phyloP scores from a whole-genome alignment of 1,284 basidiomycete genomes.

The Exsudoporus floridanus region DNA sequence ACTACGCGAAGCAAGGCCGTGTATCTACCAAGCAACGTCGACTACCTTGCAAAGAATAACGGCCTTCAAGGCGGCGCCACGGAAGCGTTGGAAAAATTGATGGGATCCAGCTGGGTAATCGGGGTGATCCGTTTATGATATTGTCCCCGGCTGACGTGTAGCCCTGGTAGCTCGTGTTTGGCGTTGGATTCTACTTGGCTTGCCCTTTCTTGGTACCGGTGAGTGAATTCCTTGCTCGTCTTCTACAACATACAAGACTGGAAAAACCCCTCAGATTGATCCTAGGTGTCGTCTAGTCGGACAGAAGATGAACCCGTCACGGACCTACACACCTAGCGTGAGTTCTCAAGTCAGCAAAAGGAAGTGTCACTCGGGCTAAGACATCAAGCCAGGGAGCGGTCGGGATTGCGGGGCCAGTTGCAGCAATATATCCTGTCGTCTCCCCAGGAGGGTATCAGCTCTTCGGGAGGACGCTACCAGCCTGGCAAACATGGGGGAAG shows the following conservation, averaged over 20 bases:
- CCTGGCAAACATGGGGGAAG: slow-evolving; percentile 63
- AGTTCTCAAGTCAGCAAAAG: slow-evolving; percentile 8
- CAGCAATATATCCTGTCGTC: slow-evolving; percentile 66
- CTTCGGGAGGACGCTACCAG: slow-evolving; percentile 56
- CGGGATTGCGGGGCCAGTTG: slow-evolving; percentile 59
- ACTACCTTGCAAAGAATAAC: slow-evolving; percentile 66
- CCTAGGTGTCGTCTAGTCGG: slow-evolving; percentile 58
- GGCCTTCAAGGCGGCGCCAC: slow-evolving; percentile 46
- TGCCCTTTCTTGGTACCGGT: slow-evolving; percentile 63
- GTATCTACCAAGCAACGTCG: slow-evolving; percentile 68
- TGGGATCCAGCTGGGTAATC: slow-evolving; percentile 50
- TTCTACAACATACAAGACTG: background rate
- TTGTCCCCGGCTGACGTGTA: background rate
- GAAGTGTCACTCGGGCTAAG: background rate
- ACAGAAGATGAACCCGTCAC: slow-evolving; percentile 66
- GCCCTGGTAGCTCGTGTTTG: slow-evolving; percentile 52
- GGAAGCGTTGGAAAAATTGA: slow-evolving; percentile 47
- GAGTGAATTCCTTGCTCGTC: slow-evolving; percentile 16
- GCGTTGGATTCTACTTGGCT: slow-evolving; percentile 61
- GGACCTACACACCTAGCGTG: slow-evolving; percentile 59
- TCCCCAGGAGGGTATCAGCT: slow-evolving; percentile 69
- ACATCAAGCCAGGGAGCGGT: slow-evolving; percentile 51
- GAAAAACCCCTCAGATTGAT: slow-evolving; percentile 46
- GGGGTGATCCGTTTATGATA: background rate
- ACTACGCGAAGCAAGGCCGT: slow-evolving; percentile 56